A percentile compares a stretch with the other conserved stretches of the same genome.
These are phyloP conservation scores for Solanum pennellii DNA, from an alignment of 257 asterid genomes.

Conservation along the genomic window DNA sequence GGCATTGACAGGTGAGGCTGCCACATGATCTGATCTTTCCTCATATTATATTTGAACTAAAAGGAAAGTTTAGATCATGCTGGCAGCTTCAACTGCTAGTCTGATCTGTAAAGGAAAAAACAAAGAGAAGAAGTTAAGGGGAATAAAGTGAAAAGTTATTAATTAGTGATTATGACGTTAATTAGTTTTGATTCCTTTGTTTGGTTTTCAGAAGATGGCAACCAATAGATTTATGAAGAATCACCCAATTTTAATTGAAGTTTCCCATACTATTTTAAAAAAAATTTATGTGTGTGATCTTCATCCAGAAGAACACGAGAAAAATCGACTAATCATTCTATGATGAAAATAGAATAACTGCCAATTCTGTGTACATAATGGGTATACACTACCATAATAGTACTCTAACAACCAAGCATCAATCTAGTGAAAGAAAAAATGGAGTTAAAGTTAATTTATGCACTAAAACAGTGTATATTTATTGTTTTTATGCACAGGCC, in stretches of 20 bases:
- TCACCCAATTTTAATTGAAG: not conserved
- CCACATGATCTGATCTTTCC: conserved; percentile 25
- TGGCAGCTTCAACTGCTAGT: conserved; percentile 66
- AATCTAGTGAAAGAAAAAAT: not conserved
- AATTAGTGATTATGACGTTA: conserved; percentile 18
- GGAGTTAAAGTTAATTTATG: not conserved
- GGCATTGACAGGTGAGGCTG: conserved; percentile 15
- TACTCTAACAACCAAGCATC: not conserved
- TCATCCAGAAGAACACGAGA: not conserved
- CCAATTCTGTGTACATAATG: no score
- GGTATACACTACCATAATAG: not conserved
- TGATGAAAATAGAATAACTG: no score
- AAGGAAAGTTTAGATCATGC: conserved; percentile 49
- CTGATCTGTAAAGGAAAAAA: not conserved
- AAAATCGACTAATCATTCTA: no score
- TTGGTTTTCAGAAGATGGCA: conserved; percentile 1
- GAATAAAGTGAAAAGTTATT: not conserved
- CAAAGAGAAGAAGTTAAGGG: not conserved
- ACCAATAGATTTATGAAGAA: conserved; percentile 22
- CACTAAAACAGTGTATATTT: not conserved
- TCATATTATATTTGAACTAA: not conserved
- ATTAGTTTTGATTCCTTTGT: conserved; percentile 15
- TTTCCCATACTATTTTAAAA: not conserved
- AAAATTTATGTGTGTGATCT: not conserved
- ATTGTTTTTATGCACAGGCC: not conserved